Evolutionary conservation across 2,329 filamentous ascomycete species (phyloP), one percentile per base, ranked within the genome.

Genomic region (Tolypocladium ophioglossoides): DNA sequence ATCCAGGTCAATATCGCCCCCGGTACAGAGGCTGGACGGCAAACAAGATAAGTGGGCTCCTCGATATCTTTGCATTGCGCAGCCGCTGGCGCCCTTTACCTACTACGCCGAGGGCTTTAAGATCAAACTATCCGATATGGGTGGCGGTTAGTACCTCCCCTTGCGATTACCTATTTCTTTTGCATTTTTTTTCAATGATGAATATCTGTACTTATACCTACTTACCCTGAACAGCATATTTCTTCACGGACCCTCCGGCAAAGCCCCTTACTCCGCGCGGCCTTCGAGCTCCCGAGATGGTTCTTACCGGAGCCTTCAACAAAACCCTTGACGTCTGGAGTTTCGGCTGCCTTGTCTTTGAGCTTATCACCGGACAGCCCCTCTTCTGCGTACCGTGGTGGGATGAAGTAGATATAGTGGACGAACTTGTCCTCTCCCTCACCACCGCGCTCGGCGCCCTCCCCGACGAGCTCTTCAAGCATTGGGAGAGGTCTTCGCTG

Each of bases 281-380:
- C 40, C 63, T 66, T 47, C 62, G 63, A 34, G 47, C 66, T 51
- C 64, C 64, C 2, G 66, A 67, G 57, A 51, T 64, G 41, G 50
- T 68, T n/a, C 59, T 68, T 44, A 51, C 52, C 12, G 59, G 62
- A 32, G 50, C 52, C 0, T 54, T 65, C 14, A 50, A 62, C 52
- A 57, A 59, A 41, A 59, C 58, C 3, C 48, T 63, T 5, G 65
- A 66, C 46, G 50, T 67, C 24, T 69, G 64, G 66, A 66, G 64
- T 52, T 69, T 67, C 37, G 62, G 66, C 51, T 67, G 64, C 46
- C 63, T 68, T 52, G 35, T 65, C 20, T 68, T 66, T 54, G 61
- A 67, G 56, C 61, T 67, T 27, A 41, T 68, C 27, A 65, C 63
- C 14, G 65, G 66, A 40, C 56, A 60, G 39, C 63, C 61, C 11